These are phyloP conservation scores for Neodidymelliopsis sp. DNA, from an alignment of 2,329 filamentous ascomycete genomes.

Conservation along the genomic window DNA sequence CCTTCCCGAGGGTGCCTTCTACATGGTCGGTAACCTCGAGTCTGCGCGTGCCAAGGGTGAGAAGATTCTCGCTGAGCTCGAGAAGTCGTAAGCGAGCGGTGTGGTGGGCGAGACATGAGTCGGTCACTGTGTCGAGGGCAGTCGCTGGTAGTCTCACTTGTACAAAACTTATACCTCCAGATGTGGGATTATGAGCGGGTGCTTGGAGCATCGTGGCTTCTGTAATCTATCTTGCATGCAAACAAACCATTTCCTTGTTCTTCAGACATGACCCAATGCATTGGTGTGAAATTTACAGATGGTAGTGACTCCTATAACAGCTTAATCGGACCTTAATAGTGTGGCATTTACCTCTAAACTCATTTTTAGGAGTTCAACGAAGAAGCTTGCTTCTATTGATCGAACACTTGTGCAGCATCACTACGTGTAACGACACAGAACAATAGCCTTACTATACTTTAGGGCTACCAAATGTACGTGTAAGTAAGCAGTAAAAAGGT, in stretches of 20 bases:
- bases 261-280: constrained; percentile 10
- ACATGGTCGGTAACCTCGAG: constrained; percentile 98
- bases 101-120: constrained; percentile 44
- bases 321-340: no score
- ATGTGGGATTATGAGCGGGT: constrained; percentile 44
- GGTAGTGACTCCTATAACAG: no score
- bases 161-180: constrained; percentile 50
- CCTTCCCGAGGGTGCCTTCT: constrained; percentile 92
- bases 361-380: no score
- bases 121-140: constrained; percentile 42
- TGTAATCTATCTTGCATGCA: constrained; percentile 52
- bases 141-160: constrained; percentile 46
- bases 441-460: no score
- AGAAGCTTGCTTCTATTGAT: no score
- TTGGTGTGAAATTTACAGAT: no score
- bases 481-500: no score
- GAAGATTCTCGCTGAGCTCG: constrained; percentile 98
- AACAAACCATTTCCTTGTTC: constrained; percentile 46
- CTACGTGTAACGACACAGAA: no score
- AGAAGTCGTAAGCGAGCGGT: constrained; percentile 55
- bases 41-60: constrained; percentile 96
- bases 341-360: no score
- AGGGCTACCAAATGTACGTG: no score
- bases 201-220: constrained; percentile 46
- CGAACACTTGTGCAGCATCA: no score